Evolutionary conservation across 805 yeast species (phyloP).

Genomic region (Candida methanosorbosa): DNA sequence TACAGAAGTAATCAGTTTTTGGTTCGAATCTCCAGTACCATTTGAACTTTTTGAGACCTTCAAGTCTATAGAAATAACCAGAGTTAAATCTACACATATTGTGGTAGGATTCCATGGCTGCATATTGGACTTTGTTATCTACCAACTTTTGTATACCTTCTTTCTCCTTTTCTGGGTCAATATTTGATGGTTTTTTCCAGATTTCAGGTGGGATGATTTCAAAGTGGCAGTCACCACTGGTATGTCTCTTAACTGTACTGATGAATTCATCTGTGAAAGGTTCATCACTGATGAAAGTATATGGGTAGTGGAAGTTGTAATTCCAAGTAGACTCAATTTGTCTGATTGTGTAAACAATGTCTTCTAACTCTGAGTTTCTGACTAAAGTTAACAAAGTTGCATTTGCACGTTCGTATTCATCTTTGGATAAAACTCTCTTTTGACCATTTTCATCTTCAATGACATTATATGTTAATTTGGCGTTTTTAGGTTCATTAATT

Average conservation of each 20-base stretch:
- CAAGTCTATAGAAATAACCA: slow-evolving; percentile 54
- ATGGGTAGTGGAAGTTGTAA: slow-evolving; percentile 72
- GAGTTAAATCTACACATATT: slow-evolving; percentile 82
- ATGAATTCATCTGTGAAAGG: slow-evolving; percentile 73
- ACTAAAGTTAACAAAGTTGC: slow-evolving; percentile 75
- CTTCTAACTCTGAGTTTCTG: slow-evolving; percentile 56
- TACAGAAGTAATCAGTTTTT: slow-evolving; percentile 56
- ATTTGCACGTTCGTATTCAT: slow-evolving; percentile 38
- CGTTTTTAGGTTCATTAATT: slow-evolving; percentile 24
- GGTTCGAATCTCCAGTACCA: slow-evolving; percentile 87
- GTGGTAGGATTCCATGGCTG: slow-evolving; percentile 56
- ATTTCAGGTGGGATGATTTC: slow-evolving; percentile 42
- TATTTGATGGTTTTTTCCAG: slow-evolving; percentile 41
- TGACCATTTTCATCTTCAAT: slow-evolving; percentile 18
- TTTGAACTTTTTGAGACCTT: slow-evolving; percentile 48
- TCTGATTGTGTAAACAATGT: slow-evolving; percentile 45
- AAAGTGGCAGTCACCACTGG: slow-evolving; percentile 37
- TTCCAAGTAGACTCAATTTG: slow-evolving; percentile 69
- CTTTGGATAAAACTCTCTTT: slow-evolving; percentile 17
- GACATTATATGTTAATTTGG: slow-evolving; percentile 23
- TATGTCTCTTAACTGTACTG: slow-evolving; percentile 35
- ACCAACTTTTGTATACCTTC: slow-evolving; percentile 29
- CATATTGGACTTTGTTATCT: slow-evolving; percentile 47
- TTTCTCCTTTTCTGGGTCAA: slow-evolving; percentile 30
- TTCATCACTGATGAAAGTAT: slow-evolving; percentile 88